Evolutionary conservation across 805 yeast genomes (phyloP).

Genomic region (Candida taoyuanica): DNA sequence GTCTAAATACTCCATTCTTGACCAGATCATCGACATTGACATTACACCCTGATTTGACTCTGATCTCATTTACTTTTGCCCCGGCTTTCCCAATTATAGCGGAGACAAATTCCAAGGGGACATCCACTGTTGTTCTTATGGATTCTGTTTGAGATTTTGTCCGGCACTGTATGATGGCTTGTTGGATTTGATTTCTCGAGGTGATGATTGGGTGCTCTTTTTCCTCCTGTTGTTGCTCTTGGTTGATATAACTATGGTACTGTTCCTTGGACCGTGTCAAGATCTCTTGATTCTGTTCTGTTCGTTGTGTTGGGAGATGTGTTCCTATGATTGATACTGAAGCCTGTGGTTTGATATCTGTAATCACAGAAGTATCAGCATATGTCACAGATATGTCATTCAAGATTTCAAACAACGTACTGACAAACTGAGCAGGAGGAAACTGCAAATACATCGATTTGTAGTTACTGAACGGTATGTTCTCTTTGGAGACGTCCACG

Average conservation of each 20-base stretch:
- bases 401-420: not conserved
- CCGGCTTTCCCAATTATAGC: constrained; percentile 17
- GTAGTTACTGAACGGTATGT: constrained; percentile 18
- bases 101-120: constrained; percentile 16
- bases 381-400: not conserved
- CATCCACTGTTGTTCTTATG: constrained; percentile 11
- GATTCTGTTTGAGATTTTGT: constrained; percentile 10
- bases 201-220: constrained; percentile 8
- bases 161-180: constrained; percentile 9
- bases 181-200: constrained; percentile 7
- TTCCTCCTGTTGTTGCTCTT: constrained; percentile 3
- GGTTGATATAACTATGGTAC: constrained; percentile 6
- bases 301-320: not conserved
- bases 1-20: constrained; percentile 9
- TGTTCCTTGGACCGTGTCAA: not conserved
- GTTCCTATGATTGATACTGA: not conserved
- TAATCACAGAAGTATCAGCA: not conserved
- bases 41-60: constrained; percentile 18
- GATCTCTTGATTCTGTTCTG: not conserved
- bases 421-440: not conserved
- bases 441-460: constrained; percentile 7
- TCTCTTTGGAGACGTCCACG: constrained; percentile 12
- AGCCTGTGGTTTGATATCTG: not conserved
- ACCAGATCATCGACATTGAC: constrained; percentile 16
- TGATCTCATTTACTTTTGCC: constrained; percentile 18